A percentile compares a stretch with the other conserved stretches of the same genome.
Evolutionary conservation across 345 rosid genomes (phyloP).

Genomic region (Lepidium sativum): DNA sequence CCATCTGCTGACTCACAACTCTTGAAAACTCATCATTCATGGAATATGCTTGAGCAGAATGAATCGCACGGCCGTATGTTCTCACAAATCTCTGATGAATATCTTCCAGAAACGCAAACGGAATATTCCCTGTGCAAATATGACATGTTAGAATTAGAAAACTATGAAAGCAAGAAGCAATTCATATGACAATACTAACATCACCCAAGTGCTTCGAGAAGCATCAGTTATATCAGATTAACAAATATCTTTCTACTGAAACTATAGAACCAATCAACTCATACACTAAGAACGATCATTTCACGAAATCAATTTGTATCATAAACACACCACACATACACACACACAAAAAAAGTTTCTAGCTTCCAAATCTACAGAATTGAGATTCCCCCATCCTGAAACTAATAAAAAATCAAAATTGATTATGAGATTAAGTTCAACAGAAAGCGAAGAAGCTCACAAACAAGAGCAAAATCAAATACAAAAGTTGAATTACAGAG

Average conservation of each 20-base stretch:
- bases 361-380: background rate
- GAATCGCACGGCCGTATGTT: constrained; percentile 50
- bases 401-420: background rate
- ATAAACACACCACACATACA: background rate
- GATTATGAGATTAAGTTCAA: background rate
- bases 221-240: background rate
- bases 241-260: background rate
- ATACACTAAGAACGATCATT: background rate
- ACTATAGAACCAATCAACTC: background rate
- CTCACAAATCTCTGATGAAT: constrained; percentile 89
- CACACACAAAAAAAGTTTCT: too few species aligned
- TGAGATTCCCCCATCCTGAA: background rate
- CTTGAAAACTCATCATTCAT: constrained; percentile 97
- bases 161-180: background rate
- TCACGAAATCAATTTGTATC: too few species aligned
- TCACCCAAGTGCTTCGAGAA: background rate
- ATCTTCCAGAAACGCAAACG: constrained; percentile 89
- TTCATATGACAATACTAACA: background rate
- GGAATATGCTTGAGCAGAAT: constrained; percentile 76
- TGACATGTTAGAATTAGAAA: background rate
- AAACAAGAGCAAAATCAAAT: background rate
- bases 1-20: constrained; percentile 91
- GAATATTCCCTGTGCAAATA: constrained; percentile 54
- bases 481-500: background rate
- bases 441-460: background rate